Evolutionary conservation across 805 yeast species (phyloP), one percentile per base, ranked within the genome.

Genomic region (Ogataea saltuana): DNA sequence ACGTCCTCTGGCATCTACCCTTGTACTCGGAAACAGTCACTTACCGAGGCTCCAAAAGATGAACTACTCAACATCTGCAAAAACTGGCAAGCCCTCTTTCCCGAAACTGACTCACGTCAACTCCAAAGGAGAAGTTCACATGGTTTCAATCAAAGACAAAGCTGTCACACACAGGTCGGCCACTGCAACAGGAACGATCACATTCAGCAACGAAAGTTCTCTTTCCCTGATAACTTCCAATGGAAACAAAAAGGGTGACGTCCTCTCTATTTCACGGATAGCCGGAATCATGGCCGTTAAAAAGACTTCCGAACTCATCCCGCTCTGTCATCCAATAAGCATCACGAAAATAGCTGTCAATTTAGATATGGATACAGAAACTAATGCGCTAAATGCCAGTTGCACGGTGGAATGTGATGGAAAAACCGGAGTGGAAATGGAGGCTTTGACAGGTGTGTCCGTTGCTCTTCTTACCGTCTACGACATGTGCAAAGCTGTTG

Each of bases 401-500:
- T 65, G 75, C 44, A 58, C 59, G 0, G 80, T 73, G 2, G 65
- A 68, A 33, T 74, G 80, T 48, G 62, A 61, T 5, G 80, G 79
- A 4, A 68, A 71, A 39, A 76, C 82, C 0, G 82, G 81, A 1
- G 81, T 76, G 4, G 82, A 76, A 51, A 76, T 76, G 81, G 82
- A 76, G 53, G 80, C 81, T 0, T 46, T 76, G 16, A 63, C 69
- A 1, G 81, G 81, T 0, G 72, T 67, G 6, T 65, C 66, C 16
- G 61, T 69, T 8, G 63, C 74, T 0, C 54, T 76, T 30, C 57
- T 72, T 22, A 75, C 80, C 11, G 59, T 76, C n/a, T 76, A 76
- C 45, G 81, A 76, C 53, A 76, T 76, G 81, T 75, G 81, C 53
- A 76, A 76, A 51, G 78, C 80, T 2, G 76, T 73, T n/a, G 81